phyloP scores from a whole-genome alignment of 805 yeast species.

The Schwanniomyces polymorphus region DNA sequence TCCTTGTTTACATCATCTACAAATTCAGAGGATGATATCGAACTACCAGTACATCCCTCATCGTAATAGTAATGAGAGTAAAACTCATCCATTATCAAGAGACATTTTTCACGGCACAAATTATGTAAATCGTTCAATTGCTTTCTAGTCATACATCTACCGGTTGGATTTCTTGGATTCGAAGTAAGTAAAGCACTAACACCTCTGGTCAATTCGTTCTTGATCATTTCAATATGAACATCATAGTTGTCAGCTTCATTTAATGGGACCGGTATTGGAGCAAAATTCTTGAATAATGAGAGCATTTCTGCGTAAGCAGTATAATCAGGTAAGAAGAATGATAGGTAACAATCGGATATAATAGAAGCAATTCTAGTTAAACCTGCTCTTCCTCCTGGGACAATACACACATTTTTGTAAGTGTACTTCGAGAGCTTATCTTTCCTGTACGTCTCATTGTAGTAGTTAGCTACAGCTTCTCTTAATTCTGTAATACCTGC shows the following conservation, averaged over 20 bases:
- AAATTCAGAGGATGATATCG: constrained; percentile 50
- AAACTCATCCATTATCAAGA: constrained; percentile 64
- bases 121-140: constrained; percentile 51
- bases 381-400: constrained; percentile 67
- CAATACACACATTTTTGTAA: constrained; percentile 59
- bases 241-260: constrained; percentile 57
- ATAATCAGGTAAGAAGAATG: constrained; percentile 62
- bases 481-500: constrained; percentile 55
- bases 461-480: constrained; percentile 57
- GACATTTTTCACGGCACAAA: constrained; percentile 53
- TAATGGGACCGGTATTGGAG: constrained; percentile 63
- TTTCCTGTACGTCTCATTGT: constrained; percentile 54
- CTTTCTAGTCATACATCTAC: constrained; percentile 47
- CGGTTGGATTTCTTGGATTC: constrained; percentile 65
- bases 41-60: constrained; percentile 52
- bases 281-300: constrained; percentile 59
- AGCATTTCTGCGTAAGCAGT: constrained; percentile 69
- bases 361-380: constrained; percentile 62
- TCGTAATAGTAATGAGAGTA: constrained; percentile 59
- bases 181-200: constrained; percentile 59
- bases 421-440: constrained; percentile 54
- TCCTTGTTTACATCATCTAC: constrained; percentile 57
- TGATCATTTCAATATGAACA: constrained; percentile 52
- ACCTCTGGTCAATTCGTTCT: constrained; percentile 54
- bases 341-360: constrained; percentile 56